Evolutionary conservation across 768 basidiomycete genomes (phyloP).

Genomic region (Amanita subjunquillea): DNA sequence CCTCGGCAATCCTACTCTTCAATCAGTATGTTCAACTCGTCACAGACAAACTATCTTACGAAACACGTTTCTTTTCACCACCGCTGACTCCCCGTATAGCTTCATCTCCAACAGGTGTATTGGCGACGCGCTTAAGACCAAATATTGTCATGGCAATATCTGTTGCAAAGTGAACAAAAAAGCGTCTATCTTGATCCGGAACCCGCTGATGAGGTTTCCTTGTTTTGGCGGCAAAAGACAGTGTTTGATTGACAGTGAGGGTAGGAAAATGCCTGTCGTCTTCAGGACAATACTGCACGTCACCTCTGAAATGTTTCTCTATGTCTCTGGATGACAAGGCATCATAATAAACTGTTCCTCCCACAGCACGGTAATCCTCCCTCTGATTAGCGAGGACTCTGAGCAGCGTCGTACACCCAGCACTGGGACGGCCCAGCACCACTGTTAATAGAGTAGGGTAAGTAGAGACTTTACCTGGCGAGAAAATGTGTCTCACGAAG

Average conservation of each 20-base stretch:
- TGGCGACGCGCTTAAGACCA: slow-evolving; percentile 61
- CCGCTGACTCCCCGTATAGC: slow-evolving; percentile 66
- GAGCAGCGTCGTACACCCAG: slow-evolving; percentile 79
- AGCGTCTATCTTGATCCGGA: slow-evolving; percentile 27
- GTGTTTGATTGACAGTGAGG: slow-evolving; percentile 68
- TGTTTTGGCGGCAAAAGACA: slow-evolving; percentile 58
- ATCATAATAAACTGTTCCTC: slow-evolving; percentile 70
- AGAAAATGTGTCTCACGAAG: slow-evolving; percentile 37
- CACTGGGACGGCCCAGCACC: slow-evolving; percentile 77
- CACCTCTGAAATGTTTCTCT: slow-evolving; percentile 58
- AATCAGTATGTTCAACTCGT: background rate
- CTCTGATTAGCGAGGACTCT: slow-evolving; percentile 74
- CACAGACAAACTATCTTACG: slow-evolving; percentile 19
- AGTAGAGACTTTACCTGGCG: background rate
- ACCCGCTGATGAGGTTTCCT: slow-evolving; percentile 54
- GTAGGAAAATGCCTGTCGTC: slow-evolving; percentile 84
- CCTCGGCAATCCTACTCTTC: slow-evolving; percentile 31
- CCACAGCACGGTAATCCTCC: slow-evolving; percentile 52
- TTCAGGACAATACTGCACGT: slow-evolving; percentile 73
- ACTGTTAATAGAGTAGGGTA: slow-evolving; percentile 29
- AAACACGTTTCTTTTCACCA: slow-evolving; percentile 75
- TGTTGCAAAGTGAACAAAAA: slow-evolving; percentile 33
- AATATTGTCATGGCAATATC: slow-evolving; percentile 60
- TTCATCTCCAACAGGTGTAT: slow-evolving; percentile 73
- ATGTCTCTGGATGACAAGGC: slow-evolving; percentile 62